A percentile compares a stretch with the other conserved stretches of the same genome.
These are phyloP conservation scores for Penicillium sp. DNA, from an alignment of 2,329 filamentous ascomycete genomes.

Conservation along the genomic window DNA sequence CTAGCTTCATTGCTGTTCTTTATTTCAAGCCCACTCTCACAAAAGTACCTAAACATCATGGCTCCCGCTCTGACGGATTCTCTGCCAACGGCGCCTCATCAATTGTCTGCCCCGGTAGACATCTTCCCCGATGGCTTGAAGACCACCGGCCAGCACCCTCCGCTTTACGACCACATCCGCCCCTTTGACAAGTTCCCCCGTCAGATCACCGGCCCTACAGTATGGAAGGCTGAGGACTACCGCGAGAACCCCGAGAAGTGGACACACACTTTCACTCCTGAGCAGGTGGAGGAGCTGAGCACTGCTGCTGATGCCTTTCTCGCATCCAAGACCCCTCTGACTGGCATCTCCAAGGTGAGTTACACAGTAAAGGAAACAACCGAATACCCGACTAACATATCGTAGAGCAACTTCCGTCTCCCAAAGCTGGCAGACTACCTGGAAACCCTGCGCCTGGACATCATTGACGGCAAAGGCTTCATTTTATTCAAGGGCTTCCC, in stretches of 20 bases:
- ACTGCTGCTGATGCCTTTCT: conserved; percentile 66
- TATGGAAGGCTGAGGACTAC: conserved; percentile 67
- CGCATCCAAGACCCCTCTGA: conserved; percentile 60
- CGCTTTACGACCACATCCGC: conserved; percentile 60
- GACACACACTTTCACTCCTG: conserved; percentile 64
- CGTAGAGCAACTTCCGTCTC: conserved; percentile 56
- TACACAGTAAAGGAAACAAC: neutral
- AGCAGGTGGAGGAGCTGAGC: conserved; percentile 65
- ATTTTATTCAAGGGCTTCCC: conserved; percentile 85
- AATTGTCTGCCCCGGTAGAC: conserved; percentile 39
- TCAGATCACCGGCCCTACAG: conserved; percentile 65
- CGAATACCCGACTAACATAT: neutral
- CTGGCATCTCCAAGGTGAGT: conserved; percentile 61
- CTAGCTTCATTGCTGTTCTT: neutral
- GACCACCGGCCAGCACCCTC: conserved; percentile 68
- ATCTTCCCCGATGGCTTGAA: conserved; percentile 63
- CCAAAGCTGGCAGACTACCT: conserved; percentile 54
- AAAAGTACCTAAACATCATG: conserved; percentile 24
- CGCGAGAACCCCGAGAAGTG: conserved; percentile 61
- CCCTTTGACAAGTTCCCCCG: conserved; percentile 68
- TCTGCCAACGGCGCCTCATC: conserved; percentile 37
- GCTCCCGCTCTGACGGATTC: conserved; percentile 40
- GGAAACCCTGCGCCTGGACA: conserved; percentile 55
- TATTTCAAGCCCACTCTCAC: neutral
- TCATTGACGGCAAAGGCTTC: conserved; percentile 84